Conservation (phyloP, 177 flowering plant species). For the Tripterygium wilfordii region DNA sequence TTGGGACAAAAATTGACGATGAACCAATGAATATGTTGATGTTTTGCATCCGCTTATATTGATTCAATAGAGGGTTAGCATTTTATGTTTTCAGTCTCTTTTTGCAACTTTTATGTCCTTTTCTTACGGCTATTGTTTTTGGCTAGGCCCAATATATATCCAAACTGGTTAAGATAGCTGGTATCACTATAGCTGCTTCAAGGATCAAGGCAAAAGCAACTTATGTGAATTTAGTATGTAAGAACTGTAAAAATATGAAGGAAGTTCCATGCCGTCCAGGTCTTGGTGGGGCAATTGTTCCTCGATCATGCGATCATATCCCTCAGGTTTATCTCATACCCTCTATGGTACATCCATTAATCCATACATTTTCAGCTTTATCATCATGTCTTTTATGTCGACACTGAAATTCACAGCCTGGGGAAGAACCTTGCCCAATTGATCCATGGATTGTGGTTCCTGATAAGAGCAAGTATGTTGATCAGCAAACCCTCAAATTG, state of each 20-base stretch:
- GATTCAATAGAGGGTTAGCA: no score
- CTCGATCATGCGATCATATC: conserved; percentile 87
- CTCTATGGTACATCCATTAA: neutral
- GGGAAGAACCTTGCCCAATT: conserved; percentile 90
- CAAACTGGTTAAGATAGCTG: conserved; percentile 83
- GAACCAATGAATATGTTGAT: no score
- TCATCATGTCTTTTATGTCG: neutral
- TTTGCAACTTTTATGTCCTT: no score
- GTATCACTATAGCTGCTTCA: conserved; percentile 94
- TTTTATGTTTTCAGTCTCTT: no score
- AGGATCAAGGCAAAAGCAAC: conserved; percentile 98
- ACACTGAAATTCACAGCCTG: conserved; percentile 39
- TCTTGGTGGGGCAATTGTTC: conserved; percentile 95
- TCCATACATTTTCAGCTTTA: neutral
- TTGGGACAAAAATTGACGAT: neutral
- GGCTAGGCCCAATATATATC: conserved; percentile 93
- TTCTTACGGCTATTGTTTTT: no score
- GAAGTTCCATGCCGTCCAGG: conserved; percentile 92
- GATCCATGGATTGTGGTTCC: conserved; percentile 98
- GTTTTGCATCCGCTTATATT: no score
- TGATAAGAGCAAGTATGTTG: conserved; percentile 94
- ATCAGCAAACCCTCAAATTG: conserved; percentile 92
- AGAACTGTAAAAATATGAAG: conserved; percentile 76
- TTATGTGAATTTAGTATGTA: conserved; percentile 76
- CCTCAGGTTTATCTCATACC: conserved; percentile 56